Evolutionary conservation across 2,329 filamentous ascomycete genomes (phyloP).

Genomic region (Lachnellula willkommii): DNA sequence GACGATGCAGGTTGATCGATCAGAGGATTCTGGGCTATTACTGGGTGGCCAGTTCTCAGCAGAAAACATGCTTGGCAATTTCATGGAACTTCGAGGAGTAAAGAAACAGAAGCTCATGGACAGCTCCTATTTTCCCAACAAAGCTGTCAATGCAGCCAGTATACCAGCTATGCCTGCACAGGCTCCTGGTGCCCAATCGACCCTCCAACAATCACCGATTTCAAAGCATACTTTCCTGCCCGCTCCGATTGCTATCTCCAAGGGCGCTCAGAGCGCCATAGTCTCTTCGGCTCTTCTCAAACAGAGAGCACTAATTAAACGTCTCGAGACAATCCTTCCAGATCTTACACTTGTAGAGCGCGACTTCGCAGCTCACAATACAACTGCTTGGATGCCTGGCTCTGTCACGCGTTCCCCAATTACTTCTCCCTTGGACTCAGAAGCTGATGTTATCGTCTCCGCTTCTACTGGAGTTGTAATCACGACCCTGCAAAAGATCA

Average conservation of each 20-base stretch:
- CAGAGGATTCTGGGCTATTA: slow-evolving; percentile 15
- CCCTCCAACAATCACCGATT: slow-evolving; percentile 13
- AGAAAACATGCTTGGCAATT: slow-evolving; percentile 41
- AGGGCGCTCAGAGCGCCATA: slow-evolving; percentile 40
- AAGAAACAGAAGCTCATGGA: slow-evolving; percentile 28
- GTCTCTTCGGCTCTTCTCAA: slow-evolving; percentile 44
- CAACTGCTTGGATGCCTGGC: slow-evolving; percentile 31
- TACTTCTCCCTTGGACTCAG: slow-evolving; percentile 40
- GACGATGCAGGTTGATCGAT: slow-evolving; percentile 21
- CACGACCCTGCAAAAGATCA: slow-evolving; percentile 65
- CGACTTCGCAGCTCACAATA: slow-evolving; percentile 45
- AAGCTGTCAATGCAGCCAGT: not conserved
- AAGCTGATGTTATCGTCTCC: slow-evolving; percentile 70
- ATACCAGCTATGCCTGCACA: not conserved
- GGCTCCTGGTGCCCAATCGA: not conserved
- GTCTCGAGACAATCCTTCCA: slow-evolving; percentile 46
- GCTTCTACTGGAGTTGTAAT: slow-evolving; percentile 63
- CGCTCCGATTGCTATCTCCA: slow-evolving; percentile 11
- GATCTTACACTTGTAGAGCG: slow-evolving; percentile 53
- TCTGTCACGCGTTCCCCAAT: slow-evolving; percentile 33
- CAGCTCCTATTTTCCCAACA: slow-evolving; percentile 26
- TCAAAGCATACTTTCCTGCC: slow-evolving; percentile 13
- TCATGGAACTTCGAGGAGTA: slow-evolving; percentile 43
- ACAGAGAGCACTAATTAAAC: slow-evolving; percentile 44
- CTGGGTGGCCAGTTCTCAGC: slow-evolving; percentile 35